These are phyloP conservation scores for Leptographium galeiforme DNA, from an alignment of 2,329 filamentous ascomycete genomes.

Conservation along the genomic window DNA sequence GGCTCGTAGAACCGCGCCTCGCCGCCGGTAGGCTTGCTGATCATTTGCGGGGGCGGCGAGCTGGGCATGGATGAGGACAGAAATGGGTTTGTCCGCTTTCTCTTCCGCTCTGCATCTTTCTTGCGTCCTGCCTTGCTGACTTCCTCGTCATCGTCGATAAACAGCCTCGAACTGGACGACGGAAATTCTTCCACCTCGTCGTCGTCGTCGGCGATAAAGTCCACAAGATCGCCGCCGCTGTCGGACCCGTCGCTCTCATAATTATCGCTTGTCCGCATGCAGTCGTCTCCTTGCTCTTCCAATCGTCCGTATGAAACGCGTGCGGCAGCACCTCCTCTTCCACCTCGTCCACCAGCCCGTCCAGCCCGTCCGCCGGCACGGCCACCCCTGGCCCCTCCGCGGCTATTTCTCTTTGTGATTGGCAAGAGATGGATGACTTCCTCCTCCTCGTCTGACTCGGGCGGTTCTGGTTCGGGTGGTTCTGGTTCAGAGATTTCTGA, in stretches of 20 bases:
- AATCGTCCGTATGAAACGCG: conserved; percentile 13
- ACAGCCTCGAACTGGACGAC: neutral
- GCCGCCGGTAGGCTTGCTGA: neutral
- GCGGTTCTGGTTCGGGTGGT: neutral
- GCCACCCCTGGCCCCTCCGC: conserved; percentile 2
- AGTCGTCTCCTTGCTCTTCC: conserved; percentile 38
- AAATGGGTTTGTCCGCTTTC: neutral
- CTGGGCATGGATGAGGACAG: neutral
- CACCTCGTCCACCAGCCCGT: conserved; percentile 1
- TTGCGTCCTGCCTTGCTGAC: neutral
- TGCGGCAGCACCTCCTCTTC: conserved; percentile 6
- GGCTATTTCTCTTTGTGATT: conserved; percentile 4
- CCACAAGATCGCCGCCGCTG: conserved; percentile 33
- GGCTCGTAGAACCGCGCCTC: conserved; percentile 4
- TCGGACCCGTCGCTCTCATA: conserved; percentile 33
- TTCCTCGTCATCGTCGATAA: neutral
- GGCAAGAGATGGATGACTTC: neutral
- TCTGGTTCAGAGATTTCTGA: neutral
- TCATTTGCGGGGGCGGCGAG: neutral
- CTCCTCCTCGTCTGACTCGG: neutral
- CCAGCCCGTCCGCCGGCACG: conserved; percentile 8
- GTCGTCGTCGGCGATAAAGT: conserved; percentile 45
- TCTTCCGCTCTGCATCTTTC: no score
- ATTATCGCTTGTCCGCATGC: conserved; percentile 33
- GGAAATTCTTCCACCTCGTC: conserved; percentile 17